Percentiles rank a stretch among this genome's conserved stretches.
Conservation (phyloP, 495 filamentous ascomycete genomes). For the Daldinia childiae region DNA sequence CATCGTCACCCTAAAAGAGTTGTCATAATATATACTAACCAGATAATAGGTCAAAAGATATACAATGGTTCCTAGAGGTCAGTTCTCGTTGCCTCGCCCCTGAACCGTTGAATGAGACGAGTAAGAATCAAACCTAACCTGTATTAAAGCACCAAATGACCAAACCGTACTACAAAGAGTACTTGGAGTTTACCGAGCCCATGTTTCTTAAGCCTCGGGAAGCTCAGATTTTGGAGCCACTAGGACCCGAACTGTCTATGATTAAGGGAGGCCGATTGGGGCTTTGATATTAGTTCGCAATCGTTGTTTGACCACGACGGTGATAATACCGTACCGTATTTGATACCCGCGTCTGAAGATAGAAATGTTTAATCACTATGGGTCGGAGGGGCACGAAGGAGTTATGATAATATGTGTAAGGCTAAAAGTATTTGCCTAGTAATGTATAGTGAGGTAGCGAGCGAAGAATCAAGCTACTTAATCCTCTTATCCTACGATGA, state of each 20-base stretch:
- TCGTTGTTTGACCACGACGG: constrained; percentile 4
- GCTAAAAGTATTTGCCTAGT: constrained; percentile 26
- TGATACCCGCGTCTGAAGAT: constrained; percentile 5
- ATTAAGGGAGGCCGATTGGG: constrained; percentile 36
- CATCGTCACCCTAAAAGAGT: not conserved
- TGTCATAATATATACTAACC: constrained; percentile 16
- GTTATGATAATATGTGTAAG: constrained; percentile 15
- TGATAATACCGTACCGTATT: constrained; percentile 19
- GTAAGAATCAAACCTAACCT: constrained; percentile 13
- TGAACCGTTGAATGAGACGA: not conserved
- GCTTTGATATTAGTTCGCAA: not conserved
- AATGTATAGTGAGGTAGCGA: constrained; percentile 41
- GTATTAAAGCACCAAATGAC: constrained; percentile 55
- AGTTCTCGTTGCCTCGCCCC: constrained; percentile 6
- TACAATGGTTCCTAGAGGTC: constrained; percentile 56
- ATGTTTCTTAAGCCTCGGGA: constrained; percentile 61
- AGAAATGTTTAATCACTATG: constrained; percentile 9
- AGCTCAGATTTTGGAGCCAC: constrained; percentile 49
- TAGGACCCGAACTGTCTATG: constrained; percentile 49
- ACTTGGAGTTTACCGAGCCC: constrained; percentile 56
- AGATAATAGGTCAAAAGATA: constrained; percentile 46
- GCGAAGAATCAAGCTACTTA: constrained; percentile 33
- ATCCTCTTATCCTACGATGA: constrained; percentile 19
- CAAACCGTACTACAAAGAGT: constrained; percentile 62
- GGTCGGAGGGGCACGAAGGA: constrained; percentile 18